These are phyloP conservation scores for Penicillium vulpinum DNA, from an alignment of 2,329 filamentous ascomycete genomes.

Conservation along the genomic window DNA sequence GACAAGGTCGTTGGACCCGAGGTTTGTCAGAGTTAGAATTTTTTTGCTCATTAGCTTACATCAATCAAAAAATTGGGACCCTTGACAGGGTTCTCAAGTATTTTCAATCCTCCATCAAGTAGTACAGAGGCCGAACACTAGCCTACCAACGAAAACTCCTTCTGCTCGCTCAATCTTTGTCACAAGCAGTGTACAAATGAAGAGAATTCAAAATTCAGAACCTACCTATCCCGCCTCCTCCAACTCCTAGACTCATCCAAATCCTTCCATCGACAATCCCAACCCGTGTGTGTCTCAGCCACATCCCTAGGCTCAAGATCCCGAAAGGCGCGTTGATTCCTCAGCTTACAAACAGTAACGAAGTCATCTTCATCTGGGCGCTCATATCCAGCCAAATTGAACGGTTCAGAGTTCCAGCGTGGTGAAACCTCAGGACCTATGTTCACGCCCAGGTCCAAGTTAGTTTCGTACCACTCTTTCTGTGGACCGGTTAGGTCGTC, in stretches of 20 bases:
- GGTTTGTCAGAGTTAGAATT: constrained; percentile 1
- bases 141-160: not conserved
- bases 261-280: constrained; percentile 42
- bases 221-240: constrained; percentile 26
- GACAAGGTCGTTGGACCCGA: constrained; percentile 2
- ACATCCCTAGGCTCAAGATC: constrained; percentile 21
- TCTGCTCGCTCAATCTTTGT: not conserved
- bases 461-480: constrained; percentile 36
- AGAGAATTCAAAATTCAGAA: not conserved
- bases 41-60: constrained; percentile 9
- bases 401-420: constrained; percentile 19
- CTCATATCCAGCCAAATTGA: constrained; percentile 48
- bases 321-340: constrained; percentile 36
- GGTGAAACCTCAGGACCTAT: constrained; percentile 9
- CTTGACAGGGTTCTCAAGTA: not conserved
- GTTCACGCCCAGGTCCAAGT: constrained; percentile 29
- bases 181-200: not conserved
- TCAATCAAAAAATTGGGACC: constrained; percentile 18
- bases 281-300: constrained; percentile 30
- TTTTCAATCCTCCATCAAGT: not conserved
- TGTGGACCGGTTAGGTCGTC: constrained; percentile 40
- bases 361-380: constrained; percentile 38
- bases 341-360: constrained; percentile 35
- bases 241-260: constrained; percentile 31
- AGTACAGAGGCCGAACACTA: not conserved